Evolutionary conservation across 2,329 filamentous ascomycete species (phyloP).

Genomic region (Raffaelea arxii): DNA sequence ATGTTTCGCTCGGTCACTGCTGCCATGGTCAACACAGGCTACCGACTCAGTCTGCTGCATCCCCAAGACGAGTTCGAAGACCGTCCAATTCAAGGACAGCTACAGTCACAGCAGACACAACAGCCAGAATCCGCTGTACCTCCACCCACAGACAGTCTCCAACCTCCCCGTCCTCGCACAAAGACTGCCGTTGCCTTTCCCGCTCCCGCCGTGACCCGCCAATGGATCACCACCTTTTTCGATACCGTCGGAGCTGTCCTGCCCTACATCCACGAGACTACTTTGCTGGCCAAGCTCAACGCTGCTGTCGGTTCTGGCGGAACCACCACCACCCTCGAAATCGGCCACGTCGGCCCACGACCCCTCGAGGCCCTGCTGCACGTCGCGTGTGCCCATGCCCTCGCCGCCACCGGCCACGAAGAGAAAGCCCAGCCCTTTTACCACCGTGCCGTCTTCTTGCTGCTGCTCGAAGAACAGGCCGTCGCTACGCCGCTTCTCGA

Average conservation of each 20-base stretch:
- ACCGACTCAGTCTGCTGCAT: slow-evolving; percentile 5
- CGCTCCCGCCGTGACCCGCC: slow-evolving; percentile 8
- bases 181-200: slow-evolving; percentile 9
- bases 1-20: slow-evolving; percentile 18
- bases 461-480: slow-evolving; percentile 18
- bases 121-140: background rate
- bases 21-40: slow-evolving; percentile 17
- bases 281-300: slow-evolving; percentile 14
- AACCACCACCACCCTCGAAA: background rate
- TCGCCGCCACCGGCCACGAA: slow-evolving; percentile 12
- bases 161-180: background rate
- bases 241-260: slow-evolving; percentile 19
- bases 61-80: too few species aligned
- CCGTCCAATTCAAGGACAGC: too few species aligned
- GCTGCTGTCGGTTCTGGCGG: too few species aligned
- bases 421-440: slow-evolving; percentile 18
- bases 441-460: slow-evolving; percentile 14
- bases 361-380: slow-evolving; percentile 14
- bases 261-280: slow-evolving; percentile 16
- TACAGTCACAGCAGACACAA: background rate
- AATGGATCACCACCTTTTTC: slow-evolving; percentile 17
- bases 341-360: background rate
- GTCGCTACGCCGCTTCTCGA: slow-evolving; percentile 11
- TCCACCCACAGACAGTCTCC: background rate
- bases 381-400: slow-evolving; percentile 20